phyloP scores from a whole-genome alignment of 2,329 filamentous ascomycete species.

The Sarocladium brachiariae region DNA sequence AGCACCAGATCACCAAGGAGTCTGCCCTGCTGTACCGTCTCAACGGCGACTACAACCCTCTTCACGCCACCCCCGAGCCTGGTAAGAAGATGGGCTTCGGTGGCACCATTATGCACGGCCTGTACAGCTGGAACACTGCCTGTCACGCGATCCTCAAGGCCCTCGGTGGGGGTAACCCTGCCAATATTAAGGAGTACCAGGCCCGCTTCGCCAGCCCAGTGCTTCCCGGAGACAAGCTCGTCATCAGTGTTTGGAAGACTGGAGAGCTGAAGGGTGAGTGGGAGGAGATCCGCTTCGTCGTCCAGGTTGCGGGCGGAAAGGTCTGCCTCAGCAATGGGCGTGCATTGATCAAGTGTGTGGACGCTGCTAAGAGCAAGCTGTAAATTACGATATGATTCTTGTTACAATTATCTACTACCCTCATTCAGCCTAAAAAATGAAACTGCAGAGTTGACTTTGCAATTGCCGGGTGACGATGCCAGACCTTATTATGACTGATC shows the following conservation, averaged over 20 bases:
- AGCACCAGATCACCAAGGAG: conserved; percentile 63
- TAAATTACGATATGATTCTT: conserved; percentile 27
- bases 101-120: conserved; percentile 80
- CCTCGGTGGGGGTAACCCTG: conserved; percentile 69
- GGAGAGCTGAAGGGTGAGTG: conserved; percentile 58
- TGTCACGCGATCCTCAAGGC: conserved; percentile 66
- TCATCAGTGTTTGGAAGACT: conserved; percentile 74
- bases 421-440: too few species aligned
- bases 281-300: conserved; percentile 79
- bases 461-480: too few species aligned
- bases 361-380: conserved; percentile 53
- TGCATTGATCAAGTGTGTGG: conserved; percentile 64
- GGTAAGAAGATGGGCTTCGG: conserved; percentile 88
- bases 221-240: conserved; percentile 72
- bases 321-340: conserved; percentile 82
- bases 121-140: conserved; percentile 80
- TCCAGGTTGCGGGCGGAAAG: conserved; percentile 72
- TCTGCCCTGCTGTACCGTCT: conserved; percentile 74
- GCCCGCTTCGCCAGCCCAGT: conserved; percentile 83
- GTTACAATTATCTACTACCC: too few species aligned
- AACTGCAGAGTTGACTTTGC: too few species aligned
- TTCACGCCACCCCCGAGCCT: conserved; percentile 80
- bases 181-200: conserved; percentile 82
- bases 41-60: conserved; percentile 91
- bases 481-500: too few species aligned